Evolutionary conservation across 306 rosid species (phyloP), one percentile per base, ranked within the genome.

Genomic region (Cucurbita maxima): DNA sequence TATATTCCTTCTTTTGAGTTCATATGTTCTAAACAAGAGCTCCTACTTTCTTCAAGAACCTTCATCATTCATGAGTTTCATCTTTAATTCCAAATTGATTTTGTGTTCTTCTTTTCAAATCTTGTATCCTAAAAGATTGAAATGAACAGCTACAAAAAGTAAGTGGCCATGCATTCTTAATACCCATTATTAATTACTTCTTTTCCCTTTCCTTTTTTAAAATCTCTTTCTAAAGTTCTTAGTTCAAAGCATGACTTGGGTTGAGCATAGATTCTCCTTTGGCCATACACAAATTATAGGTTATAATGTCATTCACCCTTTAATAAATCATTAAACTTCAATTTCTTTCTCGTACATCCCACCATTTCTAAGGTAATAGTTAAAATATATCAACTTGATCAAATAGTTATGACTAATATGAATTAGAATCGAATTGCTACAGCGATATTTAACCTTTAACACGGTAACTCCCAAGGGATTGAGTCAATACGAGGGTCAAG

Each of bases 51-150:
- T 58, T 30, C 62, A 57, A 57, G 62, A 57, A 57, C 38, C 62
- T 57, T 57, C 62, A 57, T 22, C 20, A 5, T 30, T 30, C 34
- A 57, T 57, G 62, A 57, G 62, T 22, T 50, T 50, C 15, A 8
- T 52, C 8, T 54, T 22, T 7, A 30, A 54, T 54, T 59, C 44
- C 63, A 58, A 58, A 8, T n/a, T 8, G 6, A 60, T 62, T 14
- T 2, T 7, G 20, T 14, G 2, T 61, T 61, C 37, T 61, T 25
- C 15, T 14, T 34, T 59, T 4, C 5, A 62, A n/a, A 64, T 64
- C 15, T n/a, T 64, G 50, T 37, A 41, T 41, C 71, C 71, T n/a
- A 38, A 64, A 64, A 64, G 71, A 64, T n/a, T 64, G 71, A 18
- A 64, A 43, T 67, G 37, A 20, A 44, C 4, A 67, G 55, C 10